Conservation (phyloP, 2,329 filamentous ascomycete species). For the Calonectria leucothoes region DNA sequence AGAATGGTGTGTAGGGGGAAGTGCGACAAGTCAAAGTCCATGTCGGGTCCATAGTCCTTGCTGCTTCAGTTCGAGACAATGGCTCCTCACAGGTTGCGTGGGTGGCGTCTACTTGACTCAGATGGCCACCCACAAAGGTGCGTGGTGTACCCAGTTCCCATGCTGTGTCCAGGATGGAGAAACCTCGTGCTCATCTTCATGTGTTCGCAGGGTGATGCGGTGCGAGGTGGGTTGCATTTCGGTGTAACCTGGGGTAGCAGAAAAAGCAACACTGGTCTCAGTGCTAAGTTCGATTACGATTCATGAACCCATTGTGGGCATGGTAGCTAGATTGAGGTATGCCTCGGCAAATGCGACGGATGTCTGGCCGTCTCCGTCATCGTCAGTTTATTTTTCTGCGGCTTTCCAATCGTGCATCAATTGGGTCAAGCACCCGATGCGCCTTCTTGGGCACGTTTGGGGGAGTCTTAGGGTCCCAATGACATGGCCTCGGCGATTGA, state of each 20-base stretch:
- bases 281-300: background rate
- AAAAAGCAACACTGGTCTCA: constrained; percentile 19
- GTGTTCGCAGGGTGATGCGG: constrained; percentile 16
- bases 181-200: constrained; percentile 11
- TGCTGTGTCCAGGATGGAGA: constrained; percentile 17
- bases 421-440: background rate
- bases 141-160: background rate
- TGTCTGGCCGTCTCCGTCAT: background rate
- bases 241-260: background rate
- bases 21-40: background rate
- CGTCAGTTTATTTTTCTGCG: background rate
- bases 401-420: background rate
- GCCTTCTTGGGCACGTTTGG: background rate
- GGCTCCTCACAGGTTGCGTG: background rate
- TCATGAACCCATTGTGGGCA: background rate
- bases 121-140: background rate
- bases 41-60: constrained; percentile 5
- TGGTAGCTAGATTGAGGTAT: background rate
- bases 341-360: background rate
- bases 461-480: background rate
- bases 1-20: background rate
- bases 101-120: constrained; percentile 17
- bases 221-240: constrained; percentile 9
- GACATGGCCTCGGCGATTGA: constrained; percentile 7
- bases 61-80: constrained; percentile 14